Conservation (phyloP, 148 eudicot species). For the Silene uniflora region DNA sequence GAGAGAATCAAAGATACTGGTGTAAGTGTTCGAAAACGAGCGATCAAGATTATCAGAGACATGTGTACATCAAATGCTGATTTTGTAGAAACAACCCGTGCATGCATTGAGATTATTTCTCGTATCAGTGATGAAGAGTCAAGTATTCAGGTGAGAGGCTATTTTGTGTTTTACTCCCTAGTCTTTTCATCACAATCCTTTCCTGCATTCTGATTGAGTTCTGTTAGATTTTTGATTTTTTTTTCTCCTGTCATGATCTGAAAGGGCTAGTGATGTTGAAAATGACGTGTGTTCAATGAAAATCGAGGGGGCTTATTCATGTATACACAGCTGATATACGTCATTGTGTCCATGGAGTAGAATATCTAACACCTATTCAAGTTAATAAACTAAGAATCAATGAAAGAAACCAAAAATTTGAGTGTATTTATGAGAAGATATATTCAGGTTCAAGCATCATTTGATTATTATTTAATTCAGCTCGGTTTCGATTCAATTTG, state of each 20-base stretch:
- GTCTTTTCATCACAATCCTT: constrained; percentile 2
- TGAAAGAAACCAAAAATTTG: too few species aligned
- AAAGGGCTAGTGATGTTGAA: neutral
- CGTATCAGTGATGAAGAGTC: constrained; percentile 96
- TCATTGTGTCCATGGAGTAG: neutral
- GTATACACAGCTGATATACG: neutral
- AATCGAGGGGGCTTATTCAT: neutral
- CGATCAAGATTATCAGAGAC: constrained; percentile 88
- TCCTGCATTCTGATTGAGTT: neutral
- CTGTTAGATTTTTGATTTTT: constrained; percentile 1
- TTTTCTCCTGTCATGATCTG: constrained; percentile 8
- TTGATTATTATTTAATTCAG: too few species aligned
- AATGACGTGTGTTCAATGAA: neutral
- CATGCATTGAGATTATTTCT: constrained; percentile 87
- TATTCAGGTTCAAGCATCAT: too few species aligned
- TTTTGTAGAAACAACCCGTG: constrained; percentile 61
- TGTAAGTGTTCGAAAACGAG: constrained; percentile 92
- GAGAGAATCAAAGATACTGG: constrained; percentile 95
- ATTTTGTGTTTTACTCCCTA: constrained; percentile 6
- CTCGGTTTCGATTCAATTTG: too few species aligned
- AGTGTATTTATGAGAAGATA: too few species aligned
- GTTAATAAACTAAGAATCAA: too few species aligned
- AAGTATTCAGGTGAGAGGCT: constrained; percentile 70
- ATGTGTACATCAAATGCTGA: constrained; percentile 81
- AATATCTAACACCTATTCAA: neutral